A percentile compares a stretch with the other conserved stretches of the same genome.
Conservation (phyloP, 2,329 filamentous ascomycete species). For the Blastomyces emzantsi region DNA sequence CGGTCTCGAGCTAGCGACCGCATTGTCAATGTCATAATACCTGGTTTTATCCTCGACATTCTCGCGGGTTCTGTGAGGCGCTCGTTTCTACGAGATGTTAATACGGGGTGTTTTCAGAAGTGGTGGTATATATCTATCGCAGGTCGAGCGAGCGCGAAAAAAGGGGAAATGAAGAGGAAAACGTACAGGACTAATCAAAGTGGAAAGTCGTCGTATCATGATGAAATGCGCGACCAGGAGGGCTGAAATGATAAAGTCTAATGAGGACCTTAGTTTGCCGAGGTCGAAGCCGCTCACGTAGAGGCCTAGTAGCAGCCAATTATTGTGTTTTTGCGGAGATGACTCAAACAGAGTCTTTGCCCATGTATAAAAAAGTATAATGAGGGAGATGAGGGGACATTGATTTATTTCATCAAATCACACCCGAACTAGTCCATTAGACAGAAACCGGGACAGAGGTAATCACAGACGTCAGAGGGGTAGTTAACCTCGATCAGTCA, state of each 20-base stretch:
- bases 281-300: neutral
- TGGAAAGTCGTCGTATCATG: neutral
- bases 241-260: neutral
- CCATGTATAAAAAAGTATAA: neutral
- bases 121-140: neutral
- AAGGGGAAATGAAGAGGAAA: neutral
- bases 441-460: neutral
- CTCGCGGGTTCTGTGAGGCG: neutral
- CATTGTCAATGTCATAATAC: conserved; percentile 3
- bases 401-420: neutral
- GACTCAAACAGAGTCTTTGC: neutral
- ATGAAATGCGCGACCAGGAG: neutral
- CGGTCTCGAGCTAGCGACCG: neutral
- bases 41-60: neutral
- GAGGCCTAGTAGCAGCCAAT: neutral
- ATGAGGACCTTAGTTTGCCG: neutral
- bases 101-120: no score
- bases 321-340: neutral
- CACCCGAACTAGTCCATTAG: neutral
- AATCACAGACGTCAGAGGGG: neutral
- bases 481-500: neutral
- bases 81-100: neutral
- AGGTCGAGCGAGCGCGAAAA: neutral
- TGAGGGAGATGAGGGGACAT: neutral
- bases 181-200: neutral